Percentiles rank a stretch among this genome's conserved stretches.
Evolutionary conservation across 176 grass and related monocot species (phyloP).

Genomic region (Microstegium vimineum): DNA sequence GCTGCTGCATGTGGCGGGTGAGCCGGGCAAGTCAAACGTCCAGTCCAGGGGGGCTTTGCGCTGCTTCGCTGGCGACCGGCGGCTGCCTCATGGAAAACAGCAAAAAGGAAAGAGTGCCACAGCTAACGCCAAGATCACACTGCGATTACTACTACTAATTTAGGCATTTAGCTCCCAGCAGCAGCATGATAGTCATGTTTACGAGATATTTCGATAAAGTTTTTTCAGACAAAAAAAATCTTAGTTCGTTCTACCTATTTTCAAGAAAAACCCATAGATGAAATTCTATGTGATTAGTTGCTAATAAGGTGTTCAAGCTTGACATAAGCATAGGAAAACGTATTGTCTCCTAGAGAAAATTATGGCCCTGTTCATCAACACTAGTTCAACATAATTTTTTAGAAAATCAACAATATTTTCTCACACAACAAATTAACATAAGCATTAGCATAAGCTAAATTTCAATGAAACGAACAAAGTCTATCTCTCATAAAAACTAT

Average conservation of each 20-base stretch:
- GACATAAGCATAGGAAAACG: background rate
- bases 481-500: too few relatives aligned
- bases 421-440: too few relatives aligned
- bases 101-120: background rate
- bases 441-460: too few relatives aligned
- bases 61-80: constrained; percentile 28
- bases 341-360: too few relatives aligned
- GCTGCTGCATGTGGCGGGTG: constrained; percentile 45
- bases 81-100: background rate
- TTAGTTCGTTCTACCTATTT: too few relatives aligned
- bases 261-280: too few relatives aligned
- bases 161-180: background rate
- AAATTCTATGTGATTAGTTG: background rate
- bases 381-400: too few relatives aligned
- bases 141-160: background rate
- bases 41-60: background rate
- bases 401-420: too few relatives aligned
- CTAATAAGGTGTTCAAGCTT: background rate
- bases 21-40: constrained; percentile 38
- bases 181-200: background rate
- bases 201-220: background rate
- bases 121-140: background rate
- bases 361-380: too few relatives aligned
- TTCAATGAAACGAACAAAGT: too few relatives aligned
- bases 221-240: background rate